Evolutionary conservation across 2,329 filamentous ascomycete species (phyloP), one percentile per base, ranked within the genome.

Genomic region (Trichoderma gracile): DNA sequence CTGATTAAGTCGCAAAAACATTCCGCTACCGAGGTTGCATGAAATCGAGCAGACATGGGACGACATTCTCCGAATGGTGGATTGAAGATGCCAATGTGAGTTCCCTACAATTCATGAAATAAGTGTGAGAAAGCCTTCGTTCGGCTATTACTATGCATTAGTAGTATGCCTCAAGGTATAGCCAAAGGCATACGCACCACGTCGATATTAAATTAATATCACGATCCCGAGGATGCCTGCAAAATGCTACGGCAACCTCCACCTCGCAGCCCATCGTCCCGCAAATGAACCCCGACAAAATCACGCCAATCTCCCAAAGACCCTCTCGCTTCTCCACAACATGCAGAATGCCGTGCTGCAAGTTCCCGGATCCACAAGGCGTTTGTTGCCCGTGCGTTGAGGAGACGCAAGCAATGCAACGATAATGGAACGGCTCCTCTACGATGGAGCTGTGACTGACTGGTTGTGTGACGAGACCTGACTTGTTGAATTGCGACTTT

Each of bases 351-450:
- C 40, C 50, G 40, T 62, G 59, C 59, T 38, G 25, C 47, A 23
- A 23, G 33, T 38, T 50, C 53, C 47, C 42, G 33, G 59, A 25
- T 62, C 59, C 59, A 62, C 59, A 53, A 61, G 57, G 47, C 57
- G 46, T 38, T 38, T 38, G 33, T 14, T 38, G 33, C 33, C 33
- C 33, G 33, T 38, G 33, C 33, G 14, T 14, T 38, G 33, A 38
- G 33, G 5, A 38, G 12, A 38, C 12, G 33, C 33, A 38, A 38
- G 33, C 33, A 38, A 38, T 14, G 33, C 10, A 4, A 38, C 33
- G 33, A 38, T 14, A 4, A 14, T 14, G 33, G 33, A 38, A 14
- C 12, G 33, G 33, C 33, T 38, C 12, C 12, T 3, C 14, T 38
- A 5, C 12, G 33, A 38, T 38, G 33, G 12, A 38, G 10, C 33